These are phyloP conservation scores for Tylopilus sp. DNA, from an alignment of 1,284 basidiomycete species.

Conservation along the genomic window DNA sequence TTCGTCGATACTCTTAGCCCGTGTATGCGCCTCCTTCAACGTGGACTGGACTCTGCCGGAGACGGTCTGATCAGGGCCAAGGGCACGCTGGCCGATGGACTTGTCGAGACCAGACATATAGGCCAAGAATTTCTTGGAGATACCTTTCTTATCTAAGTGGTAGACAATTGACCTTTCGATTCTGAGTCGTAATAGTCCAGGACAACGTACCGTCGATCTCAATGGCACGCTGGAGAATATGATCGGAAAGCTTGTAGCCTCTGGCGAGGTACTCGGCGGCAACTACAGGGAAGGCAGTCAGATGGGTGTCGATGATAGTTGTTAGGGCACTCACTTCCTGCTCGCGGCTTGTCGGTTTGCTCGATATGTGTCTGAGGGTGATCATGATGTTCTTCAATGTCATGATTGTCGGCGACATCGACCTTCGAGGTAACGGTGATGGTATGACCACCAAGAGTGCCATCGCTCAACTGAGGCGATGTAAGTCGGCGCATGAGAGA, in stretches of 20 bases:
- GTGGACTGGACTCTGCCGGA: conserved; percentile 77
- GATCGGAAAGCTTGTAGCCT: conserved; percentile 87
- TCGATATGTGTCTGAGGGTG: conserved; percentile 56
- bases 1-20: conserved; percentile 80
- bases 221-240: conserved; percentile 86
- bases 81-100: conserved; percentile 72
- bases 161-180: neutral
- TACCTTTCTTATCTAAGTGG: conserved; percentile 82
- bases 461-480: conserved; percentile 71
- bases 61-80: conserved; percentile 81
- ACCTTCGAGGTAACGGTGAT: conserved; percentile 76
- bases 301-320: neutral
- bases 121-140: conserved; percentile 84
- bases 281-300: conserved; percentile 54
- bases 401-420: conserved; percentile 63
- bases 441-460: conserved; percentile 70
- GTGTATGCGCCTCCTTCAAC: conserved; percentile 69
- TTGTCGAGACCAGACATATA: conserved; percentile 83
- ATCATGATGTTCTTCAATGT: conserved; percentile 50
- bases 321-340: conserved; percentile 67
- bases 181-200: neutral
- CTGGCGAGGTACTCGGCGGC: conserved; percentile 92
- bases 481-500: neutral
- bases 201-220: conserved; percentile 79
- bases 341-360: conserved; percentile 86